Base-by-base conservation (phyloP, 1,284 basidiomycete genomes). In the Porogramme epimiltina region DNA sequence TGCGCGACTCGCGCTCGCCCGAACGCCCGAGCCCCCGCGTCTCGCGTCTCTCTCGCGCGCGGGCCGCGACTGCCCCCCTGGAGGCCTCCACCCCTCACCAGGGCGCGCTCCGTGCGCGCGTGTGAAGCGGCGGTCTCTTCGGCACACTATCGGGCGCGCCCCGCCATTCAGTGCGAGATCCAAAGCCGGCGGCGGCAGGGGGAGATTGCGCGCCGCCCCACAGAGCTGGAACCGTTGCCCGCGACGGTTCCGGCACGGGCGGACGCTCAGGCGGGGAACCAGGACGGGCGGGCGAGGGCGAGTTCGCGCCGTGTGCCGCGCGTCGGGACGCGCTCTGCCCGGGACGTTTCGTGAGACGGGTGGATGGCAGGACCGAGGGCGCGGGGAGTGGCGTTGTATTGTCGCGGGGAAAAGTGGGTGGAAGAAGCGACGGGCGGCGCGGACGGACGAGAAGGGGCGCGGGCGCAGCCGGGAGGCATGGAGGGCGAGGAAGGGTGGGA, bases 271-370 rank as follows among this genome's bases (percentile, higher is more conserved):
- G 18, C 46, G 34, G 42, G 45, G 44, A 48, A 46, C 45, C 34
- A 5, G 8, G n/a, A 16, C 13, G 34, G n/a, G n/a, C n/a, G 13
- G n/a, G 6, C 5, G 9, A 5, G 13, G 34, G 13, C 8, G 34
- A 6, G 34, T 16, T 13, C n/a, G n/a, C n/a, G n/a, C n/a, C n/a
- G n/a, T n/a, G n/a, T n/a, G n/a, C n/a, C n/a, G n/a, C n/a, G n/a
- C n/a, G n/a, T n/a, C n/a, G n/a, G n/a, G n/a, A n/a, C n/a, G n/a
- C n/a, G 34, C 5, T 6, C 9, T 37, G 34, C 34, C 26, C 46
- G 46, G 51, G 31, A 36, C 16, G 36, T 18, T 16, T 45, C 46
- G 51, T 48, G 42, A 48, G 51, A 52, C 31, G 42, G n/a, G 40
- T 40, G 33, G 16, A 18, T 20, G 20, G 16, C 33, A 41, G 45